phyloP scores from a whole-genome alignment of 176 grass and related monocot genomes.

The Saccharum spontaneum region DNA sequence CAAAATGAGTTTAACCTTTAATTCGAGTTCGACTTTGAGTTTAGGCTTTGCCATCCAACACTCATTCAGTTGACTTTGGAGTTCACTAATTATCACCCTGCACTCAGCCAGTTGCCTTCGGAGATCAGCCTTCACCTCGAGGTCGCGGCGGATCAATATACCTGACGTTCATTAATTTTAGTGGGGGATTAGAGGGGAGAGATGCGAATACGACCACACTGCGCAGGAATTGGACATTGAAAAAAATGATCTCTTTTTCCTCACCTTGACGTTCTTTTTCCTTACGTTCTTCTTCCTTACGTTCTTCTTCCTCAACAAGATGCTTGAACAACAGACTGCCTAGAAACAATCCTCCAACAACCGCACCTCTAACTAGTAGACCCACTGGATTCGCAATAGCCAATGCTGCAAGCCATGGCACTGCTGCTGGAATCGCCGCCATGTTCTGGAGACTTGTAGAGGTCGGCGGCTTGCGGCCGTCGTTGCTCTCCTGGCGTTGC shows the following conservation, averaged over 20 bases:
- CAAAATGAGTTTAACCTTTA: conserved; percentile 1
- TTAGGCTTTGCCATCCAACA: background rate
- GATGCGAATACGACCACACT: background rate
- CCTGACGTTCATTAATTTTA: background rate
- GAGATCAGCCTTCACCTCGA: background rate
- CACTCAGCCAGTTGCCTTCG: background rate
- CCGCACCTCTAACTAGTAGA: no score
- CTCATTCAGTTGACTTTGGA: background rate
- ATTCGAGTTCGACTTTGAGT: background rate
- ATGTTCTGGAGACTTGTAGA: no score
- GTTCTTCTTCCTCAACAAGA: no score
- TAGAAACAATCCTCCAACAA: no score
- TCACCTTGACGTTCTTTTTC: background rate
- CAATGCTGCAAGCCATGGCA: no score
- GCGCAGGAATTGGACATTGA: background rate
- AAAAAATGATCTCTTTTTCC: background rate
- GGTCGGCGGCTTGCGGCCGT: no score
- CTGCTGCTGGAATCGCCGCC: no score
- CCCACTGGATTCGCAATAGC: no score
- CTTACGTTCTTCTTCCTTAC: no score
- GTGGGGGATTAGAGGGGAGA: background rate
- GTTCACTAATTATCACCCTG: background rate
- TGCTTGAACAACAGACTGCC: no score
- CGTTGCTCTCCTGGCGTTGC: no score
- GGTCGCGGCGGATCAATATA: background rate